These are phyloP conservation scores for Zancudomyces culisetae DNA, from an alignment of 371 early-diverging fungal genomes.

Conservation along the genomic window DNA sequence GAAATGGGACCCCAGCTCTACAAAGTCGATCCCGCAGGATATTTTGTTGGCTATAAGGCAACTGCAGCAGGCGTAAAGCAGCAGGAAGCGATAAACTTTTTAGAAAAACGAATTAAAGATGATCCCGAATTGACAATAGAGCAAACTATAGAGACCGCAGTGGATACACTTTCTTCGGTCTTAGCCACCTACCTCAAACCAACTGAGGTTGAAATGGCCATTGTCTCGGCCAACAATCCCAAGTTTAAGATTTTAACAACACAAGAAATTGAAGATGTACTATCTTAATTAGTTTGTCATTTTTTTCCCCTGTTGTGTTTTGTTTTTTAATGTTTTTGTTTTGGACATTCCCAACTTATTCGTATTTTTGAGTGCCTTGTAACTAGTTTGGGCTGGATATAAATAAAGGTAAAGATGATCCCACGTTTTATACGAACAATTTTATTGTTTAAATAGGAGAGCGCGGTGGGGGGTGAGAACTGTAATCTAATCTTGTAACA, in stretches of 20 bases:
- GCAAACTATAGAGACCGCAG: conserved; percentile 87
- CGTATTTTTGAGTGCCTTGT: too few species aligned
- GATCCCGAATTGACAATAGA: conserved; percentile 55
- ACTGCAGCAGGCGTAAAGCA: conserved; percentile 95
- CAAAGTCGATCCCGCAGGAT: conserved; percentile 96
- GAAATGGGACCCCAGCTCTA: conserved; percentile 90
- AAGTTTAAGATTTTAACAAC: conserved; percentile 60
- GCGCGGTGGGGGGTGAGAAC: too few species aligned
- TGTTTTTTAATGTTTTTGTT: too few species aligned
- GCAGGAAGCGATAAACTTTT: conserved; percentile 83
- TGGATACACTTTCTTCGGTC: conserved; percentile 79
- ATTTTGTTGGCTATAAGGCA: conserved; percentile 90
- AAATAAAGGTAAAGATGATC: too few species aligned
- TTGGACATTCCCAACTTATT: too few species aligned
- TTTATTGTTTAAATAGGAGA: too few species aligned
- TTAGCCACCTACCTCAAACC: conserved; percentile 88
- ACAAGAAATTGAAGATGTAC: conserved; percentile 79
- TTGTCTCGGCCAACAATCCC: conserved; percentile 54
- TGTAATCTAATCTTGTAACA: too few species aligned
- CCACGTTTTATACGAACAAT: too few species aligned
- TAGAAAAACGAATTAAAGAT: conserved; percentile 91
- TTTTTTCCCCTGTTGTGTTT: too few species aligned
- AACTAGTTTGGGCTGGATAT: too few species aligned
- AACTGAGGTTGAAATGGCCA: conserved; percentile 80
- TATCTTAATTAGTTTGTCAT: too few species aligned